Conservation (phyloP, 352 stramenopile genomes). For the Globisporangium echinulatum region DNA sequence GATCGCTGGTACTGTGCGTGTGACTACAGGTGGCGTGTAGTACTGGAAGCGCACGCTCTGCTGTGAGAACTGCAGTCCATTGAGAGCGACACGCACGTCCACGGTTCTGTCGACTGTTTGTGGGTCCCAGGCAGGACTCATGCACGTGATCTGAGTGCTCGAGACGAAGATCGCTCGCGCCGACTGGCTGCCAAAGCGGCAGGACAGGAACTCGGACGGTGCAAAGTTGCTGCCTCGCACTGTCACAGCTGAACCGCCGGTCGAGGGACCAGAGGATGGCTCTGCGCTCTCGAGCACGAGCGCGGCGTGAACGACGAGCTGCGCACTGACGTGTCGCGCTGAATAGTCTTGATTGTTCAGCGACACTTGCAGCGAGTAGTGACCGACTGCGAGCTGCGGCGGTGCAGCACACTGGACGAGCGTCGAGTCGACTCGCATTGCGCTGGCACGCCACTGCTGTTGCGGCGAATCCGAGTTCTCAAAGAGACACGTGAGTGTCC, state of each 20-base stretch:
- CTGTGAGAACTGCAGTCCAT: conserved; percentile 7
- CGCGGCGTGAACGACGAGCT: conserved; percentile 2
- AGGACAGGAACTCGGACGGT: conserved; percentile 2
- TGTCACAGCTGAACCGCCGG: not conserved
- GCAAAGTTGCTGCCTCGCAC: conserved; percentile 1
- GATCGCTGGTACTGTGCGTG: not conserved
- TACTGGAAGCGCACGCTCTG: conserved; percentile 6
- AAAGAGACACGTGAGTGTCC: conserved; percentile 1
- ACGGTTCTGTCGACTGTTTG: not conserved
- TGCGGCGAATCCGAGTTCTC: not conserved
- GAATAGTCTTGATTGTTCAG: conserved; percentile 7
- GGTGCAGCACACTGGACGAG: conserved; percentile 2
- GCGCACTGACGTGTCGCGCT: not conserved
- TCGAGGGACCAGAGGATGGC: conserved; percentile 1
- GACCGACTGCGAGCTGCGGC: conserved; percentile 1
- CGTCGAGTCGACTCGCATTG: conserved; percentile 6
- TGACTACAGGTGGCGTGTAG: conserved; percentile 3
- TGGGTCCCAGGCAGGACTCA: conserved; percentile 4
- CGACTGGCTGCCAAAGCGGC: conserved; percentile 3
- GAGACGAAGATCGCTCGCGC: conserved; percentile 3
- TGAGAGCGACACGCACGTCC: conserved; percentile 1
- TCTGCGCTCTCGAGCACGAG: not conserved
- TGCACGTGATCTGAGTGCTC: conserved; percentile 2
- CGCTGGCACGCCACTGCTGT: conserved; percentile 1
- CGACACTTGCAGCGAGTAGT: conserved; percentile 4